Base-by-base conservation (phyloP, 2,329 filamentous ascomycete genomes). In the Teratosphaeria nubilosa region DNA sequence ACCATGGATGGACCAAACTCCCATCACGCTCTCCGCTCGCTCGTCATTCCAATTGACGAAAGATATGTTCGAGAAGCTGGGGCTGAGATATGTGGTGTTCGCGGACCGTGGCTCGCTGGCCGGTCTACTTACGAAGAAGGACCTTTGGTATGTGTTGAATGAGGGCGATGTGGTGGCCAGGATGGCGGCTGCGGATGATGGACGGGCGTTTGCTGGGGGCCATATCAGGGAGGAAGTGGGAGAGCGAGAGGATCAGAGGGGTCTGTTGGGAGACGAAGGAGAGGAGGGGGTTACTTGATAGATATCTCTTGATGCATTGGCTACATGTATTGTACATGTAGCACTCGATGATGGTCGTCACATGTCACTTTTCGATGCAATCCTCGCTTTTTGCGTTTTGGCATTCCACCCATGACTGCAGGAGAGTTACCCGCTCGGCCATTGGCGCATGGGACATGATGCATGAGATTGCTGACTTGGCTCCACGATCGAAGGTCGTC, bases 1-100 rank as follows among this genome's bases (percentile, higher is more conserved):
- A 7, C 91, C 91, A 2, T 99, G 94, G 94, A 96, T 99, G 91
- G 94, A 99, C 73, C 92, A 96, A 73, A 99, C 94, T 0, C 94
- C 94, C 0, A 88, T 99, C 53, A 97, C 94, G 0, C 79, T 97
- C 20, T 88, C 90, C 50, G 85, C 84, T 24, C 83, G 85, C 62
- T 85, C 86, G 16, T 86, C 81, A 59, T 84, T 99, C 60, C 86
- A 91, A 70, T 82, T 97, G n/a, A 90, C 89, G 3, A 86, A 95
- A 25, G 86, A 83, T 58, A 95, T 99, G 81, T 97, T 99, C 74
- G 91, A 96, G 76, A 92, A 92, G 70, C 82, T 99, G 9, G 94
- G 94, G 22, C 76, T 99, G 61, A 83, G 92, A 55, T 96, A 97
- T 75, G 84, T 99, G 5, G 76, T 97, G 2, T 95, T 97, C 71